A percentile compares a stretch with the other conserved stretches of the same genome.
Evolutionary conservation across 2,329 filamentous ascomycete genomes (phyloP).

Genomic region (Colletotrichum sansevieriae): DNA sequence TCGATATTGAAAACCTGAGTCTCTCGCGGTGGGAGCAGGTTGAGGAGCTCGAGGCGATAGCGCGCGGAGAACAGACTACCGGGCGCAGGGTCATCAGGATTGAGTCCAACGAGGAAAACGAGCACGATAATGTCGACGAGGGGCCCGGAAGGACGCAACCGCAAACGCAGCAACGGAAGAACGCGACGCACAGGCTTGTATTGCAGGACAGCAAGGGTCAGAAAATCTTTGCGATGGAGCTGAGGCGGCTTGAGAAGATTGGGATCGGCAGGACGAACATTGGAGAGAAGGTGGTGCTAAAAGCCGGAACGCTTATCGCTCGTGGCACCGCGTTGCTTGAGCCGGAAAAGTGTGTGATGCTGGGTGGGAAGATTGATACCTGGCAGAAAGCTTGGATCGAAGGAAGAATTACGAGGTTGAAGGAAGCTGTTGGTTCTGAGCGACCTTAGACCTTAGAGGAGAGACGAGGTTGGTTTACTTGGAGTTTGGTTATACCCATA

Average conservation of each 20-base stretch:
- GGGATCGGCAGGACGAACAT: slow-evolving; percentile 76
- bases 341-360: slow-evolving; percentile 73
- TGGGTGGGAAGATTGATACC: slow-evolving; percentile 90
- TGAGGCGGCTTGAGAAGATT: slow-evolving; percentile 74
- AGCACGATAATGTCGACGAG: slow-evolving; percentile 55
- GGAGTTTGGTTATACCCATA: slow-evolving; percentile 37
- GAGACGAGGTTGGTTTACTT: slow-evolving; percentile 2
- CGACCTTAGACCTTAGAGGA: slow-evolving; percentile 16
- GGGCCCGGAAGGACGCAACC: slow-evolving; percentile 24
- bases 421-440: slow-evolving; percentile 65
- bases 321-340: slow-evolving; percentile 85
- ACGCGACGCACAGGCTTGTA: slow-evolving; percentile 81
- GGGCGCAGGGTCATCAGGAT: slow-evolving; percentile 88
- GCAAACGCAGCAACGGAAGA: slow-evolving; percentile 48
- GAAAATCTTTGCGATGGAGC: slow-evolving; percentile 79
- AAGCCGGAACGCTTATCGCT: slow-evolving; percentile 73
- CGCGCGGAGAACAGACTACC: slow-evolving; percentile 78
- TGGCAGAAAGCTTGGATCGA: slow-evolving; percentile 84
- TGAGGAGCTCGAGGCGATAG: slow-evolving; percentile 81
- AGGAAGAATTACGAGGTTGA: slow-evolving; percentile 77
- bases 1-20: slow-evolving; percentile 88
- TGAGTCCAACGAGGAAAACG: slow-evolving; percentile 61
- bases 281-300: slow-evolving; percentile 85
- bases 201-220: slow-evolving; percentile 83
- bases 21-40: slow-evolving; percentile 88